These are phyloP conservation scores for Zangia roseola DNA, from an alignment of 768 basidiomycete genomes.

Conservation along the genomic window DNA sequence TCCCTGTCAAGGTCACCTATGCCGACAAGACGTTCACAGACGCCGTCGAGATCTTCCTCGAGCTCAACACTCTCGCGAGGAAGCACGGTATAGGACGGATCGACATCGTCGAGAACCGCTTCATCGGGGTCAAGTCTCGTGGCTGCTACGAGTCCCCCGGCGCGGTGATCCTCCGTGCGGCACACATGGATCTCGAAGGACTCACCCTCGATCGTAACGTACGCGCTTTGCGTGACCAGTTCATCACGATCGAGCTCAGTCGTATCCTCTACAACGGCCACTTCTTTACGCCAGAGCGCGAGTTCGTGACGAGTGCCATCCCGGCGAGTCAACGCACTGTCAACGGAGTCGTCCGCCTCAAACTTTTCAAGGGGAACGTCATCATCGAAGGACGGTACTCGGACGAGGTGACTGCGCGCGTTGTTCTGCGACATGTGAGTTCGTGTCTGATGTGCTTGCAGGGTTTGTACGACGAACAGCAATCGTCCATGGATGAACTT, in stretches of 20 bases:
- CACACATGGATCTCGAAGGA: conserved; percentile 96
- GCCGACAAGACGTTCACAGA: conserved; percentile 75
- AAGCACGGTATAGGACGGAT: conserved; percentile 96
- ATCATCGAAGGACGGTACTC: conserved; percentile 90
- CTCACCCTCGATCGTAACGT: conserved; percentile 98
- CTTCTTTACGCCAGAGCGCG: conserved; percentile 99
- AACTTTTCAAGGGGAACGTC: conserved; percentile 96
- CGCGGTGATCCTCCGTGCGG: conserved; percentile 91
- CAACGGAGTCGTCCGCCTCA: conserved; percentile 87
- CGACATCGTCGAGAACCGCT: conserved; percentile 99
- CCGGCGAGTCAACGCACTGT: conserved; percentile 95
- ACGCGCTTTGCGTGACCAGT: conserved; percentile 90
- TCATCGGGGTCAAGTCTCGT: conserved; percentile 98
- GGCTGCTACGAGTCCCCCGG: conserved; percentile 99
- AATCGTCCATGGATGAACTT: conserved; percentile 98
- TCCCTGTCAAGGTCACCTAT: conserved; percentile 79
- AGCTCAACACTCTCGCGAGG: conserved; percentile 87
- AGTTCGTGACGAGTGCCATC: conserved; percentile 88
- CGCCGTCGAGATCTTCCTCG: conserved; percentile 89
- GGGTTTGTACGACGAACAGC: conserved; percentile 93
- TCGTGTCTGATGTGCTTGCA: conserved; percentile 24
- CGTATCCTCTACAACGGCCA: conserved; percentile 97
- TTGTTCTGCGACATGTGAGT: not conserved
- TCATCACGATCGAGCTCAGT: conserved; percentile 87
- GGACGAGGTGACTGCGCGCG: conserved; percentile 54